Percentiles rank a stretch among this genome's conserved stretches.
These are phyloP conservation scores for Rhodotorula babjevae DNA, from an alignment of 768 basidiomycete genomes.

Conservation along the genomic window DNA sequence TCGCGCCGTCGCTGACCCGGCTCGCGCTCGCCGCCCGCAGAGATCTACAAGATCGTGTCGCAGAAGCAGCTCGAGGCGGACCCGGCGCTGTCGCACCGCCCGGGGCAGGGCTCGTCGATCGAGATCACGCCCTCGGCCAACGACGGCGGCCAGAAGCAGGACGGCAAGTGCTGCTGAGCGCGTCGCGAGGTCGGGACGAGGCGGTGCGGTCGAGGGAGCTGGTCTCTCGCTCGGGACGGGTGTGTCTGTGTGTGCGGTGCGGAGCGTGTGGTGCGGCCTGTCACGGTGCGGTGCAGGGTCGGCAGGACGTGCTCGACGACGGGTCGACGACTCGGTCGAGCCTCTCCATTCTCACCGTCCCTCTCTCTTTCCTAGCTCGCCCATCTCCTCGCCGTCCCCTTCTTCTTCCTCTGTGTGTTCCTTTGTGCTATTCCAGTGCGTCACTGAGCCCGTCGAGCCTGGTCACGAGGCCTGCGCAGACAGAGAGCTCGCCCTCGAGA, in stretches of 20 bases:
- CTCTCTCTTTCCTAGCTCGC: too few relatives aligned
- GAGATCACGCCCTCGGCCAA: slow-evolving; percentile 66
- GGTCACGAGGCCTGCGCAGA: too few relatives aligned
- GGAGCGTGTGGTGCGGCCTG: neutral
- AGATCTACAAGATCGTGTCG: slow-evolving; percentile 96
- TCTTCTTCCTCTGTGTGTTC: neutral
- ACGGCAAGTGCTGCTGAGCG: slow-evolving; percentile 47
- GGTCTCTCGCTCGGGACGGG: neutral
- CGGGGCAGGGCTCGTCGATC: slow-evolving; percentile 71
- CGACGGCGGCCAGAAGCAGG: slow-evolving; percentile 49
- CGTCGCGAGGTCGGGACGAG: too few relatives aligned
- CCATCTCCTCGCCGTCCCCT: too few relatives aligned
- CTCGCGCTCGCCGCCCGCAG: slow-evolving; percentile 50
- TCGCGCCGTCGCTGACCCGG: neutral
- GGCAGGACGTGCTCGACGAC: too few relatives aligned
- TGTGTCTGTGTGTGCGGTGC: neutral
- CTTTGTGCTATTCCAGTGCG: neutral
- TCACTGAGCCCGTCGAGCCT: neutral
- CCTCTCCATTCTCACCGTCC: too few relatives aligned
- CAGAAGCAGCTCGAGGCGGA: slow-evolving; percentile 85
- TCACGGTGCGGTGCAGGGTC: neutral
- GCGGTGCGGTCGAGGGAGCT: neutral
- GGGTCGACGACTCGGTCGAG: neutral
- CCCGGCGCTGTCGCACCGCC: slow-evolving; percentile 62
- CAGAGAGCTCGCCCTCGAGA: too few relatives aligned